Conservation (phyloP, 257 asterid species). For the Nemophila menziesii region DNA sequence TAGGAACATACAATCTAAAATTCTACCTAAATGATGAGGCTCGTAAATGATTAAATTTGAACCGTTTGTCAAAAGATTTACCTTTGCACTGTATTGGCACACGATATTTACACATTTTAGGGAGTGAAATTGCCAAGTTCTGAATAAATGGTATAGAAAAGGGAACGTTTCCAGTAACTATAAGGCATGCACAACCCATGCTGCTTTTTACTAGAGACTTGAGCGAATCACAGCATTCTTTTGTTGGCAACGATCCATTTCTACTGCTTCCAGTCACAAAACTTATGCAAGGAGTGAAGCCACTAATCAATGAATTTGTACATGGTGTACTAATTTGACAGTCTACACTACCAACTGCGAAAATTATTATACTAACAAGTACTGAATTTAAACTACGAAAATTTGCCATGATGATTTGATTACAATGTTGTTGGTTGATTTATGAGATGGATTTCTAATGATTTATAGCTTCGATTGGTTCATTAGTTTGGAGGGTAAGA, state of each 20-base stretch:
- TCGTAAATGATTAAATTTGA: too few species aligned
- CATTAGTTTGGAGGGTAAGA: constrained; percentile 17
- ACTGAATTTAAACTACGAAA: constrained; percentile 6
- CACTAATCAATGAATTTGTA: constrained; percentile 32
- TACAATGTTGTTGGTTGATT: background rate
- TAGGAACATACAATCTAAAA: background rate
- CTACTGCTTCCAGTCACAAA: constrained; percentile 6
- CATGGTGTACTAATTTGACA: constrained; percentile 58
- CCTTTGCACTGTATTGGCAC: constrained; percentile 11
- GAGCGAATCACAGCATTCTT: constrained; percentile 5
- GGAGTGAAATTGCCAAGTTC: constrained; percentile 8
- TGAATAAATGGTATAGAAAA: constrained; percentile 2
- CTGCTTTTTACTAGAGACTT: background rate
- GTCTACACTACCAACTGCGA: constrained; percentile 11
- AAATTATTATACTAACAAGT: constrained; percentile 9
- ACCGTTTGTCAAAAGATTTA: background rate
- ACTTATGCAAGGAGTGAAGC: constrained; percentile 34
- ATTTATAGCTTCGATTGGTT: constrained; percentile 13
- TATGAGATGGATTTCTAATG: constrained; percentile 3
- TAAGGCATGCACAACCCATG: constrained; percentile 7
- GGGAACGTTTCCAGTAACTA: constrained; percentile 9
- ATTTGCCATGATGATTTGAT: constrained; percentile 6
- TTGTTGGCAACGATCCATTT: background rate
- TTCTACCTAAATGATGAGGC: background rate
- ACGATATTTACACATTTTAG: background rate